Base-by-base conservation (phyloP, 2,329 filamentous ascomycete genomes). In the Cytospora schulzeri region DNA sequence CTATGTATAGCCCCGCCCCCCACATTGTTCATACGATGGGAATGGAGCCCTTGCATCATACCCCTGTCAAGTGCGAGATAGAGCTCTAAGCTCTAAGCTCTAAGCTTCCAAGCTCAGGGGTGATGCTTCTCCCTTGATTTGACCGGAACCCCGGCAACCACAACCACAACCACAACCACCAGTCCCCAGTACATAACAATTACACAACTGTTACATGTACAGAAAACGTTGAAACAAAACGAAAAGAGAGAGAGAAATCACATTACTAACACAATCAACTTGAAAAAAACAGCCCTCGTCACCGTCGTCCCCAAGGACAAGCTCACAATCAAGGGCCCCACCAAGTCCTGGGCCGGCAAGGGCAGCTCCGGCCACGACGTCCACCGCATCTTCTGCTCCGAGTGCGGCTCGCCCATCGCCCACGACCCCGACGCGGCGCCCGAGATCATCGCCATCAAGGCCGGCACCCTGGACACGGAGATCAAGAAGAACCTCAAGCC, bases 351-450 rank as follows among this genome's bases (percentile, higher is more conserved):
- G 76, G 79, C 85, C 45, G 83, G 86, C 70, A 80, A 78, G 68
- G 88, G 85, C 68, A 80, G 77, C 66, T 89, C 86, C 0, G 88
- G 88, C 73, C 82, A 88, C 60, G 76, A 78, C 64, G 88, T 90
- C 67, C 86, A 88, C 80, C 87, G 88, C 69, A 79, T 89, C 75
- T 90, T 90, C 81, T 90, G 88, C 82, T 79, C 80, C 68, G 86
- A 89, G 73, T 90, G 88, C 76, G 88, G 88, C 68, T 88, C 85
- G 19, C 88, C 88, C 66, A 88, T 90, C 70, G 88, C 87, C 66
- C 88, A 90, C 76, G 88, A 90, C 76, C 88, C 88, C 29, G 87
- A 90, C 65, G 84, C 84, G n/a, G 86, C 87, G n/a, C 87, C 87
- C 41, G 81, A 84, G 68, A 89, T 90, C 77, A 89, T 90, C 70